phyloP scores from a whole-genome alignment of 192 early-diverging fungal genomes.

The Chytriomyces sp. region DNA sequence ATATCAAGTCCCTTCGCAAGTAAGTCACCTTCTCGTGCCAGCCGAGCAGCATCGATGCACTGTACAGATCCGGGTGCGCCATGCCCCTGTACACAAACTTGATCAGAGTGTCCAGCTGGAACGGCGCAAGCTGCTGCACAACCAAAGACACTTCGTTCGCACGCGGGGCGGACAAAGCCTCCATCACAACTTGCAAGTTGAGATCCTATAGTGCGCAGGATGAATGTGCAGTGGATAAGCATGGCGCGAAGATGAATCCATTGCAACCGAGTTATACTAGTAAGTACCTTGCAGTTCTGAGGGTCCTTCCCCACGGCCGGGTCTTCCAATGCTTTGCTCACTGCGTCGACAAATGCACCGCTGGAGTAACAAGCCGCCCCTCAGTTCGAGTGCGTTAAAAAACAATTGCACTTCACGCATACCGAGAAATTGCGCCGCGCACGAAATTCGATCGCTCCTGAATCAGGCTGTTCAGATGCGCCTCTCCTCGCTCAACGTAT shows the following conservation, averaged over 20 bases:
- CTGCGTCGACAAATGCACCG: constrained; percentile 38
- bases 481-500: constrained; percentile 44
- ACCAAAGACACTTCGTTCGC: constrained; percentile 70
- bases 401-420: not conserved
- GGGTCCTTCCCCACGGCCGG: constrained; percentile 45
- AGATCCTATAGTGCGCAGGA: constrained; percentile 65
- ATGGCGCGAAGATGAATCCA: constrained; percentile 6
- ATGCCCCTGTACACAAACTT: constrained; percentile 94
- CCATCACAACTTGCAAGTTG: constrained; percentile 80
- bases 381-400: not conserved
- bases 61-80: constrained; percentile 80
- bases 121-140: constrained; percentile 62
- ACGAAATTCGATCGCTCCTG: constrained; percentile 65
- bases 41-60: constrained; percentile 79
- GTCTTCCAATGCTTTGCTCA: constrained; percentile 44
- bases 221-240: not conserved
- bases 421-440: constrained; percentile 73
- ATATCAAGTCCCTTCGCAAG: not conserved
- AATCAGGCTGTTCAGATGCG: constrained; percentile 53
- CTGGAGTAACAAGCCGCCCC: constrained; percentile 11
- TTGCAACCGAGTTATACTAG: not conserved
- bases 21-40: constrained; percentile 91
- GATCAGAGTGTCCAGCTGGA: constrained; percentile 80
- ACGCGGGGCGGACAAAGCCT: constrained; percentile 76
- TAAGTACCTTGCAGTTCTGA: constrained; percentile 38